These are phyloP conservation scores for Salix koriyanagi DNA, from an alignment of 345 rosid species.

Conservation along the genomic window DNA sequence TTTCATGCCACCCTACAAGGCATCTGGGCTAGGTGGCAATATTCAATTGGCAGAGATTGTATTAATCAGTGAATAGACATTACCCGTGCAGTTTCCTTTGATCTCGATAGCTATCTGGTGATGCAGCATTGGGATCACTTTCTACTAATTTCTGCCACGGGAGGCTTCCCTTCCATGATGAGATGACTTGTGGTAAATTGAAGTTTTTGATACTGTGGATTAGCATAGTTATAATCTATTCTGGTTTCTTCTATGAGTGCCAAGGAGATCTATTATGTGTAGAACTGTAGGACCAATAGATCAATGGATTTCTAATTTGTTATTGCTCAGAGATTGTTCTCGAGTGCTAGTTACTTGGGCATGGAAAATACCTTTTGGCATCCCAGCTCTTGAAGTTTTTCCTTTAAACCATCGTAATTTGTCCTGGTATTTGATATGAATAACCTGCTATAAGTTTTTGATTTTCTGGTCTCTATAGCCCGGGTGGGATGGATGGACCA, in stretches of 20 bases:
- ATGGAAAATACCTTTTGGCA: background rate
- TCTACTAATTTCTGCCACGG: conserved; percentile 13
- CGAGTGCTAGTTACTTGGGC: background rate
- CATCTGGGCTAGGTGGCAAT: conserved; percentile 55
- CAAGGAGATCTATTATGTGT: background rate
- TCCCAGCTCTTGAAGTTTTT: background rate
- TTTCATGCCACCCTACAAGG: conserved; percentile 70
- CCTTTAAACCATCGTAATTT: background rate
- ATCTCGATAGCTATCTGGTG: background rate
- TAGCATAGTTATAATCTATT: background rate
- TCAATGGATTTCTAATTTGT: background rate
- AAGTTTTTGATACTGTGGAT: background rate
- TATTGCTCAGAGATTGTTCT: background rate
- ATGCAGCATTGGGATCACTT: conserved; percentile 4
- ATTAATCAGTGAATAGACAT: conserved; percentile 22
- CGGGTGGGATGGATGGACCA: background rate
- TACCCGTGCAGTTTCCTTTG: conserved; percentile 18
- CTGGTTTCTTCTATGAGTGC: background rate
- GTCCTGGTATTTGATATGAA: background rate
- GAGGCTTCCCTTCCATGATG: conserved; percentile 10
- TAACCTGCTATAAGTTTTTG: background rate
- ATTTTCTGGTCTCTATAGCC: background rate
- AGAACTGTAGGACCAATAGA: background rate
- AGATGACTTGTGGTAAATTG: conserved; percentile 3
- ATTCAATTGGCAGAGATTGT: conserved; percentile 74